phyloP scores from a whole-genome alignment of 306 rosid genomes.

The Cucurbita moschata region DNA sequence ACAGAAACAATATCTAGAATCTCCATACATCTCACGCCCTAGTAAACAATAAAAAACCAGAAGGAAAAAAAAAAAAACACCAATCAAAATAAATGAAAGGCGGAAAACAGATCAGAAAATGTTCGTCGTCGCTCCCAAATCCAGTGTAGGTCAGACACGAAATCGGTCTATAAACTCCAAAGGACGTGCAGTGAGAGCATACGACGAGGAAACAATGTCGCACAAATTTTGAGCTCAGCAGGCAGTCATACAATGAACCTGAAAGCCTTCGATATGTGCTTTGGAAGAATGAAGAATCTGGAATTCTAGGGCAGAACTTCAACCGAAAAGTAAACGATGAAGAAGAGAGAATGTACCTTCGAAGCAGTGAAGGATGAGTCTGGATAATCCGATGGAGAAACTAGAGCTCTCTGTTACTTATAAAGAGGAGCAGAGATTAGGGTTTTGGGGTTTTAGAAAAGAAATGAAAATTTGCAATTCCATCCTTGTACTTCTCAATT shows the following conservation, averaged over 20 bases:
- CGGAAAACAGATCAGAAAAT: conserved; percentile 4
- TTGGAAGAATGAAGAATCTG: neutral
- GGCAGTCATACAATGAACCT: conserved; percentile 13
- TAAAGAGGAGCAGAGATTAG: neutral
- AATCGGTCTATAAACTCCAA: neutral
- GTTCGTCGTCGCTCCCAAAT: conserved; percentile 24
- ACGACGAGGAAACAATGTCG: conserved; percentile 28
- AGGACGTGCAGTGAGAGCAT: conserved; percentile 17
- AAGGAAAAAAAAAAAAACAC: too few relatives aligned
- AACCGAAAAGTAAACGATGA: neutral
- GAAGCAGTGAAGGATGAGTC: neutral
- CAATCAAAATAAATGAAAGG: neutral
- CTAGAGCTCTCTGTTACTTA: neutral
- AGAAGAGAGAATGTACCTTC: neutral
- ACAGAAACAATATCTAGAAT: neutral
- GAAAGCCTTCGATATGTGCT: conserved; percentile 85
- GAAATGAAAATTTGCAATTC: neutral
- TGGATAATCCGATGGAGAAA: neutral
- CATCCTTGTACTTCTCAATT: neutral
- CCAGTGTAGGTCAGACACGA: conserved; percentile 13
- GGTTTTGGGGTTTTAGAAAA: conserved; percentile 4
- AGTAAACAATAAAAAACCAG: neutral
- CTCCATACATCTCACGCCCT: neutral
- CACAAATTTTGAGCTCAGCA: conserved; percentile 63
- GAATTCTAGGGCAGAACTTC: neutral